These are phyloP conservation scores for Parsonsia alboflavescens DNA, from an alignment of 257 asterid genomes.

Conservation along the genomic window DNA sequence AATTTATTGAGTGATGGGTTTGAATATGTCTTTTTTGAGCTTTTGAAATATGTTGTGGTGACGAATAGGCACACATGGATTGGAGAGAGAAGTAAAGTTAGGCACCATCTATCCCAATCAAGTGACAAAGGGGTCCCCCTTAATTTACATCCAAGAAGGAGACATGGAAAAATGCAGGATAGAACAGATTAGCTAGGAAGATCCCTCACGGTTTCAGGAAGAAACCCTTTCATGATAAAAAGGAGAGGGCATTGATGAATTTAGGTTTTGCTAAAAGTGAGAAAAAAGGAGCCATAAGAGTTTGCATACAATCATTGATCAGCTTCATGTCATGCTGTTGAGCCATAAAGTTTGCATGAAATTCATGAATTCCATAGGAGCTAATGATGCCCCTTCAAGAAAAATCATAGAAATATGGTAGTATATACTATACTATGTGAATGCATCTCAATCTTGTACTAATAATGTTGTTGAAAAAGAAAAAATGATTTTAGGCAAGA, in stretches of 20 bases:
- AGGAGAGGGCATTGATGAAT: not conserved
- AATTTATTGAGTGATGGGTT: not conserved
- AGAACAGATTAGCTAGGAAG: conserved; percentile 19
- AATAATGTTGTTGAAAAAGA: not conserved
- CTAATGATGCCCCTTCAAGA: not conserved
- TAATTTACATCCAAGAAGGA: not conserved
- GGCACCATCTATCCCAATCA: conserved; percentile 26
- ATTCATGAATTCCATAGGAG: conserved; percentile 4
- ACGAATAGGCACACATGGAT: conserved; percentile 2
- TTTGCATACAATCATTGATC: conserved; percentile 19
- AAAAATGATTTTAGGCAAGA: not conserved
- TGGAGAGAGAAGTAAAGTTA: conserved; percentile 8
- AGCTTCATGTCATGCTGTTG: conserved; percentile 12
- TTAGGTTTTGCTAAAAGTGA: conserved; percentile 15
- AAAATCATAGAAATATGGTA: not conserved
- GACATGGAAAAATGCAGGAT: not conserved
- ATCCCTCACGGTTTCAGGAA: conserved; percentile 17
- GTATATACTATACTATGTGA: too few species aligned
- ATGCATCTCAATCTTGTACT: not conserved
- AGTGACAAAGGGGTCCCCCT: not conserved
- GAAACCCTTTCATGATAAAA: conserved; percentile 12
- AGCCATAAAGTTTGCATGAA: conserved; percentile 26
- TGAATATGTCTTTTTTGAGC: not conserved
- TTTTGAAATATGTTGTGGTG: not conserved
- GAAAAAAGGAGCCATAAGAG: conserved; percentile 10